Percentiles rank a stretch among this genome's conserved stretches.
These are phyloP conservation scores for Puccinia novopanici DNA, from an alignment of 1,284 basidiomycete species.

Conservation along the genomic window DNA sequence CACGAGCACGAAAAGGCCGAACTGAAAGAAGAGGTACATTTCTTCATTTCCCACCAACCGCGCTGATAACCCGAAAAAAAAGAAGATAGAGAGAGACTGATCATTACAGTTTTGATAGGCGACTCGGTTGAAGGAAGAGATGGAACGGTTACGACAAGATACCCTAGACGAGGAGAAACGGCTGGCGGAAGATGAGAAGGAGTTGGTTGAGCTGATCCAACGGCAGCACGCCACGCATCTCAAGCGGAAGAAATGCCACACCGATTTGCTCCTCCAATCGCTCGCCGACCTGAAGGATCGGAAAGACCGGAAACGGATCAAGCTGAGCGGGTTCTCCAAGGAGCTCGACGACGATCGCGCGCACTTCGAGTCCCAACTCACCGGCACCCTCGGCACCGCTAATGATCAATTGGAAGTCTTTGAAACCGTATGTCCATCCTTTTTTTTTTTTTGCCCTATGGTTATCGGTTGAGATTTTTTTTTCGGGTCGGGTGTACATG, in stretches of 20 bases:
- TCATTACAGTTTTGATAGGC: slow-evolving; percentile 10
- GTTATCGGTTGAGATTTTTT: neutral
- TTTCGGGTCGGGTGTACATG: neutral
- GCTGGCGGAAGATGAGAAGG: slow-evolving; percentile 24
- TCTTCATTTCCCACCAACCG: neutral
- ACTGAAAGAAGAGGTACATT: slow-evolving; percentile 40
- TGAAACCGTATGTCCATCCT: slow-evolving; percentile 18
- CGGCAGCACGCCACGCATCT: slow-evolving; percentile 28
- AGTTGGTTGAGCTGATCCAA: slow-evolving; percentile 37
- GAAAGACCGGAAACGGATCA: slow-evolving; percentile 35
- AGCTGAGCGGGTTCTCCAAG: slow-evolving; percentile 27
- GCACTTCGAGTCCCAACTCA: slow-evolving; percentile 12
- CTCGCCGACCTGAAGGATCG: slow-evolving; percentile 39
- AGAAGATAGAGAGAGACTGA: neutral
- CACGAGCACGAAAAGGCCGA: slow-evolving; percentile 47
- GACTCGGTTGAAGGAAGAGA: slow-evolving; percentile 41
- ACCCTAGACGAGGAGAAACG: slow-evolving; percentile 31
- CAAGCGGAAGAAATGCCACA: slow-evolving; percentile 28
- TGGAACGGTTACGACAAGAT: slow-evolving; percentile 39
- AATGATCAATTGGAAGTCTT: slow-evolving; percentile 25
- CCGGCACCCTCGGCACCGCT: slow-evolving; percentile 12
- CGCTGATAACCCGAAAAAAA: too few relatives aligned
- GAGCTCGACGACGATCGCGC: slow-evolving; percentile 20
- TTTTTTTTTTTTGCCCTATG: neutral
- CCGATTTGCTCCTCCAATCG: slow-evolving; percentile 27